Evolutionary conservation across 768 basidiomycete species (phyloP), one percentile per base, ranked within the genome.

Genomic region (Cystofilobasidium ferigula): DNA sequence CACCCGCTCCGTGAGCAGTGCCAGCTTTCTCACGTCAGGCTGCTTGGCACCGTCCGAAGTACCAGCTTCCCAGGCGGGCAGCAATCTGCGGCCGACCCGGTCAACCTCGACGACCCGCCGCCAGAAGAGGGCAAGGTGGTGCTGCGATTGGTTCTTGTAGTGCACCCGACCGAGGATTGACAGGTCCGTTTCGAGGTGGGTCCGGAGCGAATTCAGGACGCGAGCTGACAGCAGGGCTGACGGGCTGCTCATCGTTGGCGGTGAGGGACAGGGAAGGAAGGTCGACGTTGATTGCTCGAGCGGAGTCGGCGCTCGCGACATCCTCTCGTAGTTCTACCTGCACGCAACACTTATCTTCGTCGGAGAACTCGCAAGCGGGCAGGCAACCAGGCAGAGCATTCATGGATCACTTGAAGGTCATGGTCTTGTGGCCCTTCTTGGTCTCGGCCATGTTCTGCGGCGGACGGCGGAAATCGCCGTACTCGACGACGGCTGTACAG

Each of bases 351-450:
- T n/a, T n/a, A n/a, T n/a, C n/a, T n/a, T n/a, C n/a, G n/a, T n/a
- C n/a, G n/a, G n/a, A n/a, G n/a, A n/a, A n/a, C n/a, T n/a, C n/a
- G n/a, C n/a, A n/a, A n/a, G n/a, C n/a, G n/a, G n/a, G n/a, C n/a
- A n/a, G n/a, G n/a, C n/a, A n/a, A n/a, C n/a, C n/a, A n/a, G n/a
- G n/a, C n/a, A 40, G 8, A 16, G 38, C 38, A 40, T 40, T 16
- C 38, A 40, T 40, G 38, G 16, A 16, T 47, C n/a, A 36, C 20
- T 63, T 42, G 65, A 77, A 77, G 1, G 75, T 77, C 61, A 70
- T 67, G n/a, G 69, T 72, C 65, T 70, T 73, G 62, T 73, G 74
- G 0, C 77, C 77, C 32, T 65, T 68, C 66, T 74, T 73, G 1
- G 74, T 73, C 53, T 74, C 72, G 40, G 67, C 70, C 68, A 70